Percentiles rank a stretch among this genome's conserved stretches.
Evolutionary conservation across 2,329 filamentous ascomycete genomes (phyloP).

Genomic region (Fusarium chlamydosporum): DNA sequence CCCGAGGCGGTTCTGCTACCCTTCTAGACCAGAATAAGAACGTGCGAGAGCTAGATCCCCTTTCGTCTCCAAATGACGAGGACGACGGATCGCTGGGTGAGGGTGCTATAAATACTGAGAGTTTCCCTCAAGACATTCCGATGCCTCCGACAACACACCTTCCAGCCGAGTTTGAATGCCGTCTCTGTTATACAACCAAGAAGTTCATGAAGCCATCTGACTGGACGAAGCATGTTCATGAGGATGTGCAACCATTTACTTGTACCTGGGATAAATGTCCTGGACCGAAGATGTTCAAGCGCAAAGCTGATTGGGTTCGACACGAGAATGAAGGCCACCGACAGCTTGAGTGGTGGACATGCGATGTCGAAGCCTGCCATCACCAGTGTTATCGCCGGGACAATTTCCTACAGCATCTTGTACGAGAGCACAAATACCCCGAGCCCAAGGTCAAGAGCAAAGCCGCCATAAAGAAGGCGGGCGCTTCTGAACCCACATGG

Average conservation of each 20-base stretch:
- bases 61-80: constrained; percentile 66
- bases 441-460: constrained; percentile 87
- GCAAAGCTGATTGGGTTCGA: constrained; percentile 95
- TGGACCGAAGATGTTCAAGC: constrained; percentile 92
- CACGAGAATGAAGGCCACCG: constrained; percentile 94
- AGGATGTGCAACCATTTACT: constrained; percentile 93
- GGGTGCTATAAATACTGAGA: constrained; percentile 76
- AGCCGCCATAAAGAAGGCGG: constrained; percentile 72
- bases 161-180: constrained; percentile 91
- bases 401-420: constrained; percentile 93
- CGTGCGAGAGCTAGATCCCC: constrained; percentile 70
- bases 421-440: constrained; percentile 88
- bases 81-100: constrained; percentile 78
- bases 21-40: constrained; percentile 73
- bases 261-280: constrained; percentile 88
- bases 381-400: constrained; percentile 90
- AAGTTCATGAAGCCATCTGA: constrained; percentile 92
- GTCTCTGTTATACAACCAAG: constrained; percentile 87
- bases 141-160: constrained; percentile 82
- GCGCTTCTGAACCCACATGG: constrained; percentile 76
- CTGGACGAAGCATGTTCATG: constrained; percentile 96
- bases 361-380: constrained; percentile 82
- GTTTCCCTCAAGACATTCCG: constrained; percentile 85
- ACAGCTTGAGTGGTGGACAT: constrained; percentile 92
- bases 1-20: constrained; percentile 75